Evolutionary conservation across 345 rosid species (phyloP), one percentile per base, ranked within the genome.

Genomic region (Bretschneidera sinensis): DNA sequence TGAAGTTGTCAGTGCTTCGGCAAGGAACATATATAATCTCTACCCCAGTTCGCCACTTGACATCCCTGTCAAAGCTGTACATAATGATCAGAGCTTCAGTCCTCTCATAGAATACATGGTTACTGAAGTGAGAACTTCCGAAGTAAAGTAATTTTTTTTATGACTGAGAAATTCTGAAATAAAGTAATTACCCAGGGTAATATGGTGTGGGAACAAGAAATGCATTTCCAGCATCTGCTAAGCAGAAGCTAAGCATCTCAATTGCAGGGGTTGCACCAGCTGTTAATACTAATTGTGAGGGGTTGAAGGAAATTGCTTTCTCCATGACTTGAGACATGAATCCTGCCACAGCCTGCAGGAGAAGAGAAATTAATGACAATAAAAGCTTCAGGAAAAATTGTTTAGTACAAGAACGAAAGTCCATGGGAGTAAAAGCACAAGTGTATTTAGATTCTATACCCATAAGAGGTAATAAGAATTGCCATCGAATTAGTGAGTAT

Each of bases 141-240:
- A n/a, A n/a, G n/a, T n/a, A n/a, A n/a, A n/a, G n/a, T n/a, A n/a
- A n/a, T n/a, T n/a, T n/a, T n/a, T n/a, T n/a, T n/a, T n/a, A n/a
- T n/a, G n/a, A n/a, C n/a, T n/a, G n/a, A n/a, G n/a, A n/a, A n/a
- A n/a, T n/a, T n/a, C n/a, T n/a, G n/a, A n/a, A n/a, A n/a, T 2
- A 22, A 22, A 43, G 60, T 33, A 39, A 16, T 61, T 87, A 92
- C 98, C 90, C 78, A 0, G 98, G 95, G 35, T 72, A 61, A 64
- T 81, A 85, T 0, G 97, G 98, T 4, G 98, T 87, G 17, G 97
- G 98, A 59, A 92, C 86, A 17, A 92, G 96, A 68, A 89, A 89
- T 48, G 98, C 97, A 70, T 89, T 92, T 67, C 97, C 98, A 19
- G 83, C 66, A 81, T 92, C 98, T 24, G 97, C 98, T 63, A 92